Evolutionary conservation across 176 grass and related monocot genomes (phyloP), one percentile per base, ranked within the genome.

Genomic region (Phragmites australis): DNA sequence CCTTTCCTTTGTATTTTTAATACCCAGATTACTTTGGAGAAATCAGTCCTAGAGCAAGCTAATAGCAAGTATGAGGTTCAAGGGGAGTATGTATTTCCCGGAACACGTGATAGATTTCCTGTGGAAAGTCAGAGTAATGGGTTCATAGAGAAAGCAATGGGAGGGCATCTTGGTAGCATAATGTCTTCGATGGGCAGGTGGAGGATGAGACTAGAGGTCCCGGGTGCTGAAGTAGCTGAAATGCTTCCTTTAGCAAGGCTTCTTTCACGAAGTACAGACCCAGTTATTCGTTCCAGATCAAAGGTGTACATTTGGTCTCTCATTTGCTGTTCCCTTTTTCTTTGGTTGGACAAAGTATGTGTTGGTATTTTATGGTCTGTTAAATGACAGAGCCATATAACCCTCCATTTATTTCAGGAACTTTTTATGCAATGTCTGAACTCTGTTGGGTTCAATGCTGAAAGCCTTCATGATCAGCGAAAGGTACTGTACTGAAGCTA

Each of bases 171-270:
- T 80, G 89, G 92, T 68, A 98, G 81, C 31, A 81, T 94, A 68
- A 98, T 98, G 83, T 98, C 96, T 81, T 98, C 96, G 26, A 92
- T 98, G 82, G 96, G 96, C 27, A 91, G 96, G 79, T 98, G 96
- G 96, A 80, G 96, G 70, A 90, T 98, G 88, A 89, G 96, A 84
- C 59, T 98, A 60, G 96, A 98, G 88, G 96, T 94, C 80, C 96
- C 96, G 15, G 86, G 74, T 68, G 96, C 96, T 84, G 92, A 98
- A 92, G 90, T 94, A 86, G 90, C 92, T 89, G 96, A 98, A 89
- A 98, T 98, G 81, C 92, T 98, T 90, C 96, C 96, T 77, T 84
- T 98, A 80, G 92, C 92, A 74, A 93, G 90, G 72, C 92, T 98
- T 74, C 86, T 98, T 76, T 98, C 96, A 83, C 92, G 96, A 74